These are phyloP conservation scores for Trebouxia sp. DNA, from an alignment of 139 green algal genomes.

Conservation along the genomic window DNA sequence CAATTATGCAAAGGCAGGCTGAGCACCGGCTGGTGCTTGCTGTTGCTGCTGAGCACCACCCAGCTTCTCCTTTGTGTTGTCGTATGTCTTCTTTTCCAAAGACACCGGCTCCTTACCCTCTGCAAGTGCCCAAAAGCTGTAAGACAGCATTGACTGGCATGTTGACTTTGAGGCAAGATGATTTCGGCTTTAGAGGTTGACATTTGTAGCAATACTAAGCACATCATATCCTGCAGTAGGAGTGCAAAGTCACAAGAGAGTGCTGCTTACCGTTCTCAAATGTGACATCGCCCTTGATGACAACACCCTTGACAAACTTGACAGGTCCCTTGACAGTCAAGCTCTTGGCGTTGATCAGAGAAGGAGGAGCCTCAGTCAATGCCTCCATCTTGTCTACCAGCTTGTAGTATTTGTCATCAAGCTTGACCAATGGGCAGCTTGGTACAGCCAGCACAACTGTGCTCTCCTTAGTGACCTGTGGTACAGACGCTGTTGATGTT, in stretches of 20 bases:
- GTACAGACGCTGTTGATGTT: not conserved
- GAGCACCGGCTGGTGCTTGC: not conserved
- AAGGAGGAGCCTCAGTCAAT: constrained; percentile 55
- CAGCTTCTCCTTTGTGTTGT: constrained; percentile 27
- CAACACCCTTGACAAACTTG: constrained; percentile 54
- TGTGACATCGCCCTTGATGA: constrained; percentile 59
- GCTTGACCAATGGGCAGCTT: constrained; percentile 71
- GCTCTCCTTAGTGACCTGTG: constrained; percentile 57
- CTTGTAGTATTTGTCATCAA: constrained; percentile 83
- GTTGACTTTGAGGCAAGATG: not conserved
- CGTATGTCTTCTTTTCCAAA: constrained; percentile 18
- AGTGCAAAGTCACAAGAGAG: not conserved
- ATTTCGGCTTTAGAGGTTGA: not conserved
- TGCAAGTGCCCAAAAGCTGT: not conserved
- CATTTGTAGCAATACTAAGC: not conserved
- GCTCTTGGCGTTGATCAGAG: constrained; percentile 53
- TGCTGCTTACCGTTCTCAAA: constrained; percentile 37
- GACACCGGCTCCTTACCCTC: constrained; percentile 9
- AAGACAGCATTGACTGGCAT: not conserved
- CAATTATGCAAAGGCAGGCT: not conserved
- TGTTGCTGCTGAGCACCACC: not conserved
- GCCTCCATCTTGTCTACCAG: constrained; percentile 84
- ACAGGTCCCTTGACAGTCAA: constrained; percentile 81
- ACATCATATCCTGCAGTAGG: not conserved
- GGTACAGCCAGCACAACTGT: constrained; percentile 67